These are phyloP conservation scores for Apiospora arundinis DNA, from an alignment of 2,329 filamentous ascomycete genomes.

Conservation along the genomic window DNA sequence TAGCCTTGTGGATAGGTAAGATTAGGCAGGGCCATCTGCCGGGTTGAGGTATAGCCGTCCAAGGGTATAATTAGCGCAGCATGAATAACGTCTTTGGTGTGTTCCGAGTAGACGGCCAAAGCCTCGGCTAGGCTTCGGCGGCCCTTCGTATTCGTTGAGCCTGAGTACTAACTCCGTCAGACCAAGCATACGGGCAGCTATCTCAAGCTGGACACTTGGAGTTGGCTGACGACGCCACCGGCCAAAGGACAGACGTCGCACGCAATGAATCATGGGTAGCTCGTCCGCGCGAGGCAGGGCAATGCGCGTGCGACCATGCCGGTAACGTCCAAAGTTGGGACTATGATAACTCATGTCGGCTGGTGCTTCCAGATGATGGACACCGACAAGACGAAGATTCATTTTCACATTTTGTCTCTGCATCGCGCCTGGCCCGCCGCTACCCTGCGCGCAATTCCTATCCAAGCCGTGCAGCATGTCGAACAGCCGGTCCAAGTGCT, in stretches of 20 bases:
- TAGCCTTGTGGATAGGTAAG: slow-evolving; percentile 4
- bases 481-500: background rate
- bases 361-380: background rate
- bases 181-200: slow-evolving; percentile 10
- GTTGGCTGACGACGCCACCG: slow-evolving; percentile 6
- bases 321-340: background rate
- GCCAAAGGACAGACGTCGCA: background rate
- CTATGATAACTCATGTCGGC: background rate
- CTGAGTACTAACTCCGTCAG: background rate
- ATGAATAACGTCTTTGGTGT: background rate
- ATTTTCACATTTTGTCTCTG: background rate
- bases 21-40: background rate
- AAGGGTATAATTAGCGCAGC: slow-evolving; percentile 7
- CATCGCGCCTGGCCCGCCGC: too few species aligned
- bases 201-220: slow-evolving; percentile 7
- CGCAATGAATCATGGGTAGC: slow-evolving; percentile 9
- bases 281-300: background rate
- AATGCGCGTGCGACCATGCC: background rate
- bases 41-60: background rate
- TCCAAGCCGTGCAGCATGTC: background rate
- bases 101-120: slow-evolving; percentile 13
- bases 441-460: background rate
- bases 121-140: slow-evolving; percentile 14
- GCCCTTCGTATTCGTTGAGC: slow-evolving; percentile 6
- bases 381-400: background rate